phyloP scores from a whole-genome alignment of 768 basidiomycete genomes.

The Suillus fuscotomentosus region DNA sequence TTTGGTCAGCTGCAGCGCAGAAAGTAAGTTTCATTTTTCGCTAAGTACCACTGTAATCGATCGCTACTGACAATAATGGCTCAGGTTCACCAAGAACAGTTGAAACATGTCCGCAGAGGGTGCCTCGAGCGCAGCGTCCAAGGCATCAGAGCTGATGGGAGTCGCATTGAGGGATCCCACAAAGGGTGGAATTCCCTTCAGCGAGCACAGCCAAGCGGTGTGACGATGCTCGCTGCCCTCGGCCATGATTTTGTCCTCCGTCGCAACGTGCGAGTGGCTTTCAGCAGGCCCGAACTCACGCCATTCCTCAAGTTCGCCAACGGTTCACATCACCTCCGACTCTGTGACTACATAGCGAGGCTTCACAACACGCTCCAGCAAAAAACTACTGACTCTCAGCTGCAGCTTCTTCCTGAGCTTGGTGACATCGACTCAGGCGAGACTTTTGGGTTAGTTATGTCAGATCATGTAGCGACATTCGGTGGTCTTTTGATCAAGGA shows the following conservation, averaged over 20 bases:
- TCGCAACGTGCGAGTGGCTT: slow-evolving; percentile 17
- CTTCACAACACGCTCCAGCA: slow-evolving; percentile 12
- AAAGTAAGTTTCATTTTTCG: neutral
- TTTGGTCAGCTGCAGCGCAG: neutral
- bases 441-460: slow-evolving; percentile 10
- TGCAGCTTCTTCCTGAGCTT: slow-evolving; percentile 2
- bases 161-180: slow-evolving; percentile 28
- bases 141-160: slow-evolving; percentile 25
- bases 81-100: slow-evolving; percentile 26
- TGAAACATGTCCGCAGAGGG: slow-evolving; percentile 27
- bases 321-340: slow-evolving; percentile 25
- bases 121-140: slow-evolving; percentile 19
- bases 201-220: slow-evolving; percentile 19
- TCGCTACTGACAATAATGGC: neutral
- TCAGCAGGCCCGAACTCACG: neutral
- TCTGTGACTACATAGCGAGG: slow-evolving; percentile 16
- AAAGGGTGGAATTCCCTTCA: slow-evolving; percentile 28
- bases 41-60: neutral
- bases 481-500: neutral
- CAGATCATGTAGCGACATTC: neutral
- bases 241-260: slow-evolving; percentile 23
- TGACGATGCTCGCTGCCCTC: slow-evolving; percentile 15
- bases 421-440: slow-evolving; percentile 7
- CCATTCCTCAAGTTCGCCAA: slow-evolving; percentile 13
- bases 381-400: neutral